Percentiles rank a stretch among this genome's conserved stretches.
Conservation (phyloP, 345 rosid genomes). For the Capsella bursapastoris region DNA sequence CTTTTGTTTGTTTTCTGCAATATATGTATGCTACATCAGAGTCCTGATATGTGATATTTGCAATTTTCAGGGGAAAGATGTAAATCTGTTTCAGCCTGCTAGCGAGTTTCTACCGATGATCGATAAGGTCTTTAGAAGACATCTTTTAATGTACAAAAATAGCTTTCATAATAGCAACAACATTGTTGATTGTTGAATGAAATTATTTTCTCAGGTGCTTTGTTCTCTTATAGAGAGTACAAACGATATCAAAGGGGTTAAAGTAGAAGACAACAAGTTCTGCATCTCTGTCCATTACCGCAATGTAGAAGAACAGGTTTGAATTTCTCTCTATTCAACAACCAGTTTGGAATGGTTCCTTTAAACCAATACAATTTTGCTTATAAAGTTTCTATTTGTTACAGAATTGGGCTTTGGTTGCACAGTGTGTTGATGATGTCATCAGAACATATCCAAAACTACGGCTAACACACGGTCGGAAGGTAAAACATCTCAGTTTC, state of each 20-base stretch:
- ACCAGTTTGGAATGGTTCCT: slow-evolving; percentile 11
- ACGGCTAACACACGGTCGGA: slow-evolving; percentile 74
- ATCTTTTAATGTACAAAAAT: not conserved
- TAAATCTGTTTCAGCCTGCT: slow-evolving; percentile 80
- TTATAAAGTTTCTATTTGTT: not conserved
- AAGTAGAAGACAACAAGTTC: slow-evolving; percentile 87
- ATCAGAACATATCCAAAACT: slow-evolving; percentile 60
- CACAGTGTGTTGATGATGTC: slow-evolving; percentile 59
- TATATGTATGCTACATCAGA: slow-evolving; percentile 9
- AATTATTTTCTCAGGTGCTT: slow-evolving; percentile 55
- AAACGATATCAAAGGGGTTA: slow-evolving; percentile 69
- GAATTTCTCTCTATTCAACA: not conserved
- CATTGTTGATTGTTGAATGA: slow-evolving; percentile 5
- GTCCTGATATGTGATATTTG: slow-evolving; percentile 22
- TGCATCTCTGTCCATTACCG: slow-evolving; percentile 96
- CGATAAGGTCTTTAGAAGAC: slow-evolving; percentile 51
- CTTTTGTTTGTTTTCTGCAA: not conserved
- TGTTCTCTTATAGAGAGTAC: slow-evolving; percentile 65
- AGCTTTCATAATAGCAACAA: not conserved
- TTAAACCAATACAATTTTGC: not conserved
- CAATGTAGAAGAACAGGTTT: slow-evolving; percentile 75
- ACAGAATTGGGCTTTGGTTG: slow-evolving; percentile 68
- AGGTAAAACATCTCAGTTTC: slow-evolving; percentile 51
- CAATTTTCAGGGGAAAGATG: slow-evolving; percentile 61
- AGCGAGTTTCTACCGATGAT: slow-evolving; percentile 76